Conservation (phyloP, 371 early-diverging fungal genomes). For the Nosema muscidifuracis region DNA sequence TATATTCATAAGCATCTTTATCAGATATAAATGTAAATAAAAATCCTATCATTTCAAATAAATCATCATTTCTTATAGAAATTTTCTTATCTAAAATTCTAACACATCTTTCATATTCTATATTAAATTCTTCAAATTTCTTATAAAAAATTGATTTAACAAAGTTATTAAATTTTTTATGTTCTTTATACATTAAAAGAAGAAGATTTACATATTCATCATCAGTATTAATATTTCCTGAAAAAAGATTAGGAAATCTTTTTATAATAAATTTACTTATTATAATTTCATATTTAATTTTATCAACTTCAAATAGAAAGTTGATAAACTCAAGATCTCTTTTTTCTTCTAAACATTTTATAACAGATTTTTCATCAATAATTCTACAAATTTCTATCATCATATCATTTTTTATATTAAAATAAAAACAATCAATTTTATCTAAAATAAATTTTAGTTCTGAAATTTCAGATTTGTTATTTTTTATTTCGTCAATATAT, state of each 20-base stretch:
- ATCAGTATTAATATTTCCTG: background rate
- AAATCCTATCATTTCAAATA: background rate
- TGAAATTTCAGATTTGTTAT: background rate
- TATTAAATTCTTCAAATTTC: background rate
- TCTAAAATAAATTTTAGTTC: background rate
- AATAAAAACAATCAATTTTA: background rate
- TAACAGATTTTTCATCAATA: background rate
- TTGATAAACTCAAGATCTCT: background rate
- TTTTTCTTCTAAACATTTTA: slow-evolving; percentile 2
- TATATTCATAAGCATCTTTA: background rate
- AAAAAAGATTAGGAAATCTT: background rate
- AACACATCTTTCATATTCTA: background rate
- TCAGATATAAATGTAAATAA: background rate
- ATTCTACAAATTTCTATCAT: background rate
- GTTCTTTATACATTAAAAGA: background rate
- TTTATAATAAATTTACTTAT: background rate
- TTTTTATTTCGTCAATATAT: background rate
- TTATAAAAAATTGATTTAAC: background rate
- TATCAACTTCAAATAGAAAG: background rate
- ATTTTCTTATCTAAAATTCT: background rate
- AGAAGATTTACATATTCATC: background rate
- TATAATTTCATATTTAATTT: background rate
- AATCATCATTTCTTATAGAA: background rate
- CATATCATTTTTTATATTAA: background rate
- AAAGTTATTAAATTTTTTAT: background rate